Evolutionary conservation across 192 early-diverging fungal genomes (phyloP).

Genomic region (Coemansia sp.): DNA sequence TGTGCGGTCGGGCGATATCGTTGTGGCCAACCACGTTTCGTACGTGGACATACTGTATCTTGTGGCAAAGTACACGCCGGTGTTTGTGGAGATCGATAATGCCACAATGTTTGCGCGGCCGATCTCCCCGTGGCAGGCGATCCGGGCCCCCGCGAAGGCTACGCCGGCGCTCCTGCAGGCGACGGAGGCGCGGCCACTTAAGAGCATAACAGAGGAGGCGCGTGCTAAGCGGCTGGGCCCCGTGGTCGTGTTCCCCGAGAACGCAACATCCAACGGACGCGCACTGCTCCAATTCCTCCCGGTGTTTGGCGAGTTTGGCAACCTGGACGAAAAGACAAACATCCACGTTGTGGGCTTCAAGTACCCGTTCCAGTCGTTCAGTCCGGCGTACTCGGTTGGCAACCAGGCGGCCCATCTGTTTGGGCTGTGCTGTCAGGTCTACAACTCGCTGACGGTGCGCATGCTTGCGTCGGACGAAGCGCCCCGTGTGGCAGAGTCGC

Average conservation of each 20-base stretch:
- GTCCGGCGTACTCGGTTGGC: slow-evolving; percentile 54
- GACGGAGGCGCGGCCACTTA: slow-evolving; percentile 25
- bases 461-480: slow-evolving; percentile 57
- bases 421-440: slow-evolving; percentile 62
- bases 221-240: slow-evolving; percentile 22
- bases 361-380: slow-evolving; percentile 38
- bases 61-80: slow-evolving; percentile 60
- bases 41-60: slow-evolving; percentile 84
- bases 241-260: slow-evolving; percentile 51
- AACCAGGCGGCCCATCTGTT: slow-evolving; percentile 61
- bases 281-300: slow-evolving; percentile 78
- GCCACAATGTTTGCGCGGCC: slow-evolving; percentile 30
- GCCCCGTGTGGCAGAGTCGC: slow-evolving; percentile 61
- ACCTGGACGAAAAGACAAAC: slow-evolving; percentile 58
- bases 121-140: slow-evolving; percentile 34
- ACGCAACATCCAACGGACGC: slow-evolving; percentile 84
- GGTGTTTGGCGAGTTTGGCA: slow-evolving; percentile 64
- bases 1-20: slow-evolving; percentile 69
- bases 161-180: slow-evolving; percentile 44
- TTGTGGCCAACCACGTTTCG: slow-evolving; percentile 79
- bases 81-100: slow-evolving; percentile 55
- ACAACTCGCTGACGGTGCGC: slow-evolving; percentile 52
- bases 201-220: slow-evolving; percentile 35
- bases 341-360: slow-evolving; percentile 60
- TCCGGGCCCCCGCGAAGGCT: slow-evolving; percentile 24